Evolutionary conservation across 805 yeast genomes (phyloP), one percentile per base, ranked within the genome.

Genomic region (Saturnispora ahearnii): DNA sequence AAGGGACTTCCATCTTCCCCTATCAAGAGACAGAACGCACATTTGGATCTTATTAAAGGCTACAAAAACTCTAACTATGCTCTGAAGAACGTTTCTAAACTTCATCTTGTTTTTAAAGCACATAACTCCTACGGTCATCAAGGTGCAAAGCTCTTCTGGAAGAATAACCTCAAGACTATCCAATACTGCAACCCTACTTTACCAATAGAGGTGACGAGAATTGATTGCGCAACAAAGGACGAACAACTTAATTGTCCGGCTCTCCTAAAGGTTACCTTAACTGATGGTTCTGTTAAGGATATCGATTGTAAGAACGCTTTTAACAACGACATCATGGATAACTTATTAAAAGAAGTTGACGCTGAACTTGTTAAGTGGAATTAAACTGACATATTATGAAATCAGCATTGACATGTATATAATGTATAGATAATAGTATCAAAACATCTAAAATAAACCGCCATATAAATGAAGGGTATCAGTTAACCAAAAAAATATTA

Each of bases 101-200:
- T 84, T 34, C 82, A 81, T 57, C 59, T 84, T 48, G 61, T 77
- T 24, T 73, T 84, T 61, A 79, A 58, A 56, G 68, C 62, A 46
- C 65, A 65, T 44, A 69, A 69, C 53, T 66, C 71, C 30, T 63
- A 71, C 55, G 84, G 86, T 1, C 81, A 82, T 57, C 72, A 75
- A 68, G 90, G 90, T 2, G 77, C 85, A 50, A 78, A 82, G 58
- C 76, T 77, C 56, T 87, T 89, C 66, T 86, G 95, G 93, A 78
- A 77, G 57, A 68, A 72, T 46, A 76, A 79, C 66, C 70, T 89
- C 51, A 95, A 93, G 26, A 79, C 89, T 6, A 72, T 89, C 54
- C 82, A 79, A 62, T 89, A 85, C 65, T 90, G 87, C 69, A 89
- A 89, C 64, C 90, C 91, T n/a, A 68, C 70, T 41, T 60, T 85